Conservation (phyloP, 73 alveolate genomes). For the Diophrys sp. region DNA sequence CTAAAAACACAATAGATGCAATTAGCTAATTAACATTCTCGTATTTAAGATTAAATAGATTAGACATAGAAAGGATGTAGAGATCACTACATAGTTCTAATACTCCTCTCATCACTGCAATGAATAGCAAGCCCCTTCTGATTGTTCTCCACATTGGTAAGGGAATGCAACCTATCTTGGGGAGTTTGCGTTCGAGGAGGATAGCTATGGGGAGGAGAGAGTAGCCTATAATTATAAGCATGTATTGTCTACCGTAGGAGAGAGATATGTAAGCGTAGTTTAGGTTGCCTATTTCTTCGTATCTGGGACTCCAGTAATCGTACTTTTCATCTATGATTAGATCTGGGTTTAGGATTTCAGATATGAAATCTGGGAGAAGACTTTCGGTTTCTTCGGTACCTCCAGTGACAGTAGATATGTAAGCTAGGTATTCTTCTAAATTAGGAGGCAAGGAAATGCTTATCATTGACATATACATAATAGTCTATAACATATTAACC, state of each 20-base stretch:
- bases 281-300: background rate
- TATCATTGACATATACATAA: background rate
- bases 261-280: background rate
- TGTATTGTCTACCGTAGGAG: background rate
- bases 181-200: background rate
- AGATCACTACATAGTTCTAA: background rate
- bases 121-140: no score
- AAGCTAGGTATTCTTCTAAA: background rate
- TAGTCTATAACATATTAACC: background rate
- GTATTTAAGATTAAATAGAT: background rate
- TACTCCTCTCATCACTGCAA: background rate
- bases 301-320: background rate
- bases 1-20: background rate
- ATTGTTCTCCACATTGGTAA: background rate
- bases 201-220: background rate
- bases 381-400: background rate
- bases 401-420: background rate
- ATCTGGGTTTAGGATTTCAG: background rate
- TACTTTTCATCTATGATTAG: background rate
- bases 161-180: background rate
- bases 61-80: background rate
- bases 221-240: no score
- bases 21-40: background rate
- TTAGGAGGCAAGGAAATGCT: background rate
- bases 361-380: background rate